Evolutionary conservation across 345 rosid species (phyloP), one percentile per base, ranked within the genome.

Genomic region (Cardamine occulta): DNA sequence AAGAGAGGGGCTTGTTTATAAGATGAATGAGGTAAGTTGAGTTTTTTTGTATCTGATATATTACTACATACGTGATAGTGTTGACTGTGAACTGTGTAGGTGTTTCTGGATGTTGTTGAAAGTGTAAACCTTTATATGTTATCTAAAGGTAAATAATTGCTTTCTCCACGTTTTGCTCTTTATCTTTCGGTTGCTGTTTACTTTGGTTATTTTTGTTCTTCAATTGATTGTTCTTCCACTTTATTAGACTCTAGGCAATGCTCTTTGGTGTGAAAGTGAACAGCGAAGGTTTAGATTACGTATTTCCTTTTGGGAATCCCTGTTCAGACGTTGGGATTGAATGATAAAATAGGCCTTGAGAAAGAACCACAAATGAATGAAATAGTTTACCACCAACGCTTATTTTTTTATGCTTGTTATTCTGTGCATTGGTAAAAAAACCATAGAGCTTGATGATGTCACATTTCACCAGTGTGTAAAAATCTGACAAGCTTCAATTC

Each of bases 231-330:
- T 61, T 69, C 34, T 71, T 75, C 34, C 80, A n/a, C 31, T 59
- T 79, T 56, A 49, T 80, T 39, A 48, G 57, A 66, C 75, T 73
- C n/a, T 80, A 95, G 99, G 98, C 57, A 90, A 87, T 24, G 98
- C 89, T 51, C 85, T 95, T 24, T 93, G 96, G 32, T 95, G 98
- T 82, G 98, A 95, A 80, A 6, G 99, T 92, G 70, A 92, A 34
- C 94, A 12, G 96, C 98, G 66, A 95, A 95, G 85, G 80, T 95
- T 72, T 87, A 90, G 57, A 92, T 95, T 98, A 95, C 92, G 85
- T 95, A 97, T 80, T 90, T 95, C 80, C 94, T 95, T 57, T 92
- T 96, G 61, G 99, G 98, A 84, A 95, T 95, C 97, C 99, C 99
- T 81, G 99, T 90, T 87, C 70, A 92, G 82, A 95, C 92, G 81